These are phyloP conservation scores for Solanum sparsipilum DNA, from an alignment of 257 asterid species.

Conservation along the genomic window DNA sequence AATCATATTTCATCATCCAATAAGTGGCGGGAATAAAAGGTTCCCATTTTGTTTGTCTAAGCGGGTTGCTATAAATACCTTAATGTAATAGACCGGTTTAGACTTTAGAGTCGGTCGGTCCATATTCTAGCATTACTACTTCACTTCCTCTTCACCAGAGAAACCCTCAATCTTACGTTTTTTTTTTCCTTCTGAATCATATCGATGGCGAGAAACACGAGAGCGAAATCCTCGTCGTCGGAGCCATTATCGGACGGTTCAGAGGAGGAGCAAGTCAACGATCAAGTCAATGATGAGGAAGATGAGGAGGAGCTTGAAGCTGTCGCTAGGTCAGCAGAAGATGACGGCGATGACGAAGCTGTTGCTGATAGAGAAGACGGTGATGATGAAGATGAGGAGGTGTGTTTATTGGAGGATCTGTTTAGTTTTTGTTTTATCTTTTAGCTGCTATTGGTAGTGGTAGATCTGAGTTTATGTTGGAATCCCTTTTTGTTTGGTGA, in stretches of 20 bases:
- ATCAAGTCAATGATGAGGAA: constrained; percentile 52
- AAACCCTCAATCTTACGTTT: constrained; percentile 16
- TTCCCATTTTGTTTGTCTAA: not conserved
- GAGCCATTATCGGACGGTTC: constrained; percentile 17
- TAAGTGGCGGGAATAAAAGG: constrained; percentile 24
- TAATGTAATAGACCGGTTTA: not conserved
- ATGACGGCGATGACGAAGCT: constrained; percentile 41
- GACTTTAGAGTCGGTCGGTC: not conserved
- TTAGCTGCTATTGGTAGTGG: not conserved
- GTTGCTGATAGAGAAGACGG: constrained; percentile 21
- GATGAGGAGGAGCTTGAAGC: constrained; percentile 96
- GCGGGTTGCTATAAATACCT: not conserved
- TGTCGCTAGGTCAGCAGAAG: constrained; percentile 80
- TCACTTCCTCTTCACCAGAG: not conserved
- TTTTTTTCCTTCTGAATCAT: constrained; percentile 17
- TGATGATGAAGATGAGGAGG: constrained; percentile 66
- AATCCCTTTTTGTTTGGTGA: not conserved
- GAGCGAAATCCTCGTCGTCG: constrained; percentile 49
- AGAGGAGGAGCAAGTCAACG: constrained; percentile 36
- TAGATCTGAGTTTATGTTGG: constrained; percentile 12
- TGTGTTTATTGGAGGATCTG: not conserved
- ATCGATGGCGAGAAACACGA: constrained; percentile 28
- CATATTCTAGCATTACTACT: not conserved
- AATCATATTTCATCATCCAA: not conserved
- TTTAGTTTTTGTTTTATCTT: not conserved